These are phyloP conservation scores for Malus sieversii DNA, from an alignment of 306 rosid genomes.

Conservation along the genomic window DNA sequence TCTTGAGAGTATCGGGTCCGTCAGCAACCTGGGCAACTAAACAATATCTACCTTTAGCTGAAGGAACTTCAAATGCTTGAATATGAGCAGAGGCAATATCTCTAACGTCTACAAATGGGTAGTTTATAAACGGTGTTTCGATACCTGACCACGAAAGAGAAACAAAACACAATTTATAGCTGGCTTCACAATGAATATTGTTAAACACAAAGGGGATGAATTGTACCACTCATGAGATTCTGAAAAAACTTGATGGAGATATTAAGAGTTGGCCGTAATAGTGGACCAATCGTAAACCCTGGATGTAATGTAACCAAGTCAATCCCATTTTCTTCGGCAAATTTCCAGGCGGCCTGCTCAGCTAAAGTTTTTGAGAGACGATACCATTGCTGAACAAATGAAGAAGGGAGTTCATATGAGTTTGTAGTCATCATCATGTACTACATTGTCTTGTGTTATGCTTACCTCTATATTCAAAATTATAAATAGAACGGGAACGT, in stretches of 20 bases:
- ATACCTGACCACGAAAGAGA: not conserved
- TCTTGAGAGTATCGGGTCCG: not conserved
- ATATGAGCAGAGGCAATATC: not conserved
- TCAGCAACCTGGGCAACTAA: not conserved
- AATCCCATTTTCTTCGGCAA: slow-evolving; percentile 18
- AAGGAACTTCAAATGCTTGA: not conserved
- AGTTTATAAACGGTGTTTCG: not conserved
- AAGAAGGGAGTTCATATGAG: not conserved
- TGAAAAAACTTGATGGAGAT: not conserved
- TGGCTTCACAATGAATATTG: not conserved
- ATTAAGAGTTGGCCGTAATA: slow-evolving; percentile 14
- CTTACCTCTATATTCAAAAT: not conserved
- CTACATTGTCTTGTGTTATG: not conserved
- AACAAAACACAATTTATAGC: not conserved
- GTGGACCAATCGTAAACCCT: slow-evolving; percentile 13
- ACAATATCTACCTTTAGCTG: not conserved
- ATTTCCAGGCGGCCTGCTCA: slow-evolving; percentile 22
- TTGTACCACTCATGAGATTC: not conserved
- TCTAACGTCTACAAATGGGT: not conserved
- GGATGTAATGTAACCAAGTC: slow-evolving; percentile 14
- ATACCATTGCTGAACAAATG: slow-evolving; percentile 10
- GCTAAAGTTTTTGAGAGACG: slow-evolving; percentile 19
- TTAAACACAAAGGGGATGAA: not conserved
- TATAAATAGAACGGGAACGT: no score
- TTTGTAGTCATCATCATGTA: not conserved